Conservation (phyloP, 1,284 basidiomycete species). For the Flammula alnicola region DNA sequence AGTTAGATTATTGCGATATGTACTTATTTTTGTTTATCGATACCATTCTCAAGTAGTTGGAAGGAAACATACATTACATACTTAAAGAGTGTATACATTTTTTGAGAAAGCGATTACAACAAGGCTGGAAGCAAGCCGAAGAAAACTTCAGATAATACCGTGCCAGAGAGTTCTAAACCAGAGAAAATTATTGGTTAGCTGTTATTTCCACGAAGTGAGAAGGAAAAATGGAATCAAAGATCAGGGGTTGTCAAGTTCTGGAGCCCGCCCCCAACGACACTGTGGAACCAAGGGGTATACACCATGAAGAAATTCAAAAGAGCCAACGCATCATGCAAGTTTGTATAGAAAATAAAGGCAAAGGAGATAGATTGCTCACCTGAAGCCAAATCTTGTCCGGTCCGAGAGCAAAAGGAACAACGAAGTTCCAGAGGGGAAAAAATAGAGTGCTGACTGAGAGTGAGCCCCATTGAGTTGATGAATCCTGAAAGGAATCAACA, state of each 20-base stretch:
- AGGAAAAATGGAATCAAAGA: slow-evolving; percentile 13
- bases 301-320: slow-evolving; percentile 89
- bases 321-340: slow-evolving; percentile 53
- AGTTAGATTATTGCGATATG: background rate
- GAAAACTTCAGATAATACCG: no score
- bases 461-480: slow-evolving; percentile 89
- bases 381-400: slow-evolving; percentile 5
- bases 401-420: slow-evolving; percentile 37
- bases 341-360: slow-evolving; percentile 15
- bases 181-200: no score
- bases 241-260: slow-evolving; percentile 77
- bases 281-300: slow-evolving; percentile 54
- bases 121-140: no score
- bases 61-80: no score
- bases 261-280: slow-evolving; percentile 60
- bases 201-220: background rate
- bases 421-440: slow-evolving; percentile 55
- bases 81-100: no score
- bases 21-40: background rate
- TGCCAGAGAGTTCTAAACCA: no score
- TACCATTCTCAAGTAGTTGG: no score
- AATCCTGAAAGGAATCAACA: slow-evolving; percentile 48
- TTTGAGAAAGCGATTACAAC: no score
- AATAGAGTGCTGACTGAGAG: slow-evolving; percentile 71
- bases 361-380: slow-evolving; percentile 38